Evolutionary conservation across 192 early-diverging fungal species (phyloP).

Genomic region (Pilaira anomala): DNA sequence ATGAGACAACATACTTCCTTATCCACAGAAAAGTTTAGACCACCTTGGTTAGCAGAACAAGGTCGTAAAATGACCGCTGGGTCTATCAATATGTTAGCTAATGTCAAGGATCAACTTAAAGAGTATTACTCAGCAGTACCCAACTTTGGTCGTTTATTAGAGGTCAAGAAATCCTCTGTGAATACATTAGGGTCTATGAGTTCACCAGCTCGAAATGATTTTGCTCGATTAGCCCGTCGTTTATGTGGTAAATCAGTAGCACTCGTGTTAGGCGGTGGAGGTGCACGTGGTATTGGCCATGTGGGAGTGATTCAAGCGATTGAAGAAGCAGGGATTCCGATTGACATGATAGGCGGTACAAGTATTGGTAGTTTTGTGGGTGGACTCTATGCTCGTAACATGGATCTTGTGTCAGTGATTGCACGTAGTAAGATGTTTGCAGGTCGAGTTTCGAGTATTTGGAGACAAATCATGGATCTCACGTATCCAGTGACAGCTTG

Average conservation of each 20-base stretch:
- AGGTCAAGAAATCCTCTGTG: slow-evolving; percentile 21
- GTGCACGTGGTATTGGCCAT: slow-evolving; percentile 91
- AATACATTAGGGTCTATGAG: neutral
- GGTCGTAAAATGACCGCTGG: slow-evolving; percentile 45
- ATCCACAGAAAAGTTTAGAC: slow-evolving; percentile 26
- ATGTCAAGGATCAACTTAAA: slow-evolving; percentile 62
- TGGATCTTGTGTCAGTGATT: slow-evolving; percentile 84
- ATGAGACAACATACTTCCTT: slow-evolving; percentile 35
- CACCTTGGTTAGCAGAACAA: slow-evolving; percentile 40
- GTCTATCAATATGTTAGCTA: slow-evolving; percentile 46
- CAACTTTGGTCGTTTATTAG: slow-evolving; percentile 35
- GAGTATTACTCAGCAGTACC: slow-evolving; percentile 60
- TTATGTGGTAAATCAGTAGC: slow-evolving; percentile 90
- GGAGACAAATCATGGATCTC: slow-evolving; percentile 88
- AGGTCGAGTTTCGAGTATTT: slow-evolving; percentile 72
- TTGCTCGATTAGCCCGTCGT: slow-evolving; percentile 81
- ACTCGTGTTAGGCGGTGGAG: slow-evolving; percentile 93
- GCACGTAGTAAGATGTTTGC: slow-evolving; percentile 85
- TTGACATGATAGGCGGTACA: slow-evolving; percentile 98
- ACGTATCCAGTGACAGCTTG: slow-evolving; percentile 93
- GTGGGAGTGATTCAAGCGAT: slow-evolving; percentile 90
- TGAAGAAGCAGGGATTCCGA: slow-evolving; percentile 95
- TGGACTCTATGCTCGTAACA: slow-evolving; percentile 87
- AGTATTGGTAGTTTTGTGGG: slow-evolving; percentile 95
- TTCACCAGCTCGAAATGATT: slow-evolving; percentile 36